Base-by-base conservation (phyloP, 495 filamentous ascomycete genomes). In the Podospora pseudopauciseta region DNA sequence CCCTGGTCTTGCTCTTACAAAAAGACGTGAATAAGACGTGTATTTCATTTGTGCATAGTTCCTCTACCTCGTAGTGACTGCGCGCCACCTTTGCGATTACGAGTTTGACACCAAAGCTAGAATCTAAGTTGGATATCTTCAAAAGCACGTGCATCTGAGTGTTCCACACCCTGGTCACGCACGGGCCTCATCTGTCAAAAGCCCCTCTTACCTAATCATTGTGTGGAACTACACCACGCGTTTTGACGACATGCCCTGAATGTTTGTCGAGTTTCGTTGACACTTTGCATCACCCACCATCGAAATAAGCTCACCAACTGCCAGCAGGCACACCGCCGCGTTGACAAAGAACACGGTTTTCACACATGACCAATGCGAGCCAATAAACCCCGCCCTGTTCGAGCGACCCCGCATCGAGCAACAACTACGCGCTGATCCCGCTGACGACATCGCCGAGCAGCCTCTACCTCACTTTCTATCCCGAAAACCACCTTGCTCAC, bases 221-320 rank as follows among this genome's bases (percentile, higher is more conserved):
- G 18, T 49, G 39, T 49, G 39, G 39, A 49, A 3, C 39, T 11
- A 49, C 39, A 49, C 39, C 39, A 49, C 39, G 39, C 39, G 39
- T 49, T 49, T 49, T 49, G 39, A 49, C 39, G 39, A 49, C 39
- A 49, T 49, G 39, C 39, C 39, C 39, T 49, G 39, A 49, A 49
- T 49, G 39, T 49, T 49, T 49, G 39, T 5, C 9, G 39, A 49
- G 39, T 49, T 18, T 13, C 39, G 39, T 49, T 16, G 39, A 19
- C 71, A 63, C 76, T 69, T 75, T 72, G 49, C 70, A 70, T 69
- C 69, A 65, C 71, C 69, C 64, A 59, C 63, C 73, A 70, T 72
- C 72, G 15, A 64, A 70, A 68, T 64, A 26, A 64, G 30, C 58
- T 30, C 60, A 30, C 62, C 20, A 32, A 56, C 67, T 66, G 60